These are phyloP conservation scores for Sungouiozyma intestinalis DNA, from an alignment of 805 yeast species.

Conservation along the genomic window DNA sequence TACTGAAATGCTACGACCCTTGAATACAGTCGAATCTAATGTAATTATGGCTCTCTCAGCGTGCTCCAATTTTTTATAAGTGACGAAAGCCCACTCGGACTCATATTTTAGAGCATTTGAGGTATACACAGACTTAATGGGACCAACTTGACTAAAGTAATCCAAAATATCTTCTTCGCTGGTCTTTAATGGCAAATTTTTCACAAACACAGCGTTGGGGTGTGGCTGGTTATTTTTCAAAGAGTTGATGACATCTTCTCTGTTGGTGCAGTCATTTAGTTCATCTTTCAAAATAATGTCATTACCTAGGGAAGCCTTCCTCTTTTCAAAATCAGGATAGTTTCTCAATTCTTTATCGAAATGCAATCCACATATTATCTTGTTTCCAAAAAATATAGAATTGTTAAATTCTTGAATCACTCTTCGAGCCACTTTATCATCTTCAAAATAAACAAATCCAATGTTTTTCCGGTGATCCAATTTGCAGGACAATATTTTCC, in stretches of 20 bases:
- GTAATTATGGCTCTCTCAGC: slow-evolving; percentile 30
- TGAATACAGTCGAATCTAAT: slow-evolving; percentile 23
- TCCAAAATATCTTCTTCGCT: slow-evolving; percentile 23
- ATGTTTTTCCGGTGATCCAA: slow-evolving; percentile 31
- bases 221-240: slow-evolving; percentile 10
- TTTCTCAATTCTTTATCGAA: slow-evolving; percentile 29
- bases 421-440: slow-evolving; percentile 27
- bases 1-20: slow-evolving; percentile 19
- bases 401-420: slow-evolving; percentile 30
- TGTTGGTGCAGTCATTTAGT: slow-evolving; percentile 1
- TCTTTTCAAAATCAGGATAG: slow-evolving; percentile 25
- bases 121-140: slow-evolving; percentile 28
- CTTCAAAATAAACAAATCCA: slow-evolving; percentile 35
- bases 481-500: slow-evolving; percentile 36
- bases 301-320: slow-evolving; percentile 19
- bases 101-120: slow-evolving; percentile 19
- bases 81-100: slow-evolving; percentile 33
- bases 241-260: slow-evolving; percentile 1
- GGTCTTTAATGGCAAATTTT: slow-evolving; percentile 26
- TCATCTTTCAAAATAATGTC: slow-evolving; percentile 15
- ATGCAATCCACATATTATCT: slow-evolving; percentile 33
- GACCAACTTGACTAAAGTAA: slow-evolving; percentile 25
- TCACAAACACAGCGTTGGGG: slow-evolving; percentile 28
- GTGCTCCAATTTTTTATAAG: slow-evolving; percentile 30
- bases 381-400: slow-evolving; percentile 24